phyloP scores from a whole-genome alignment of 2,329 filamentous ascomycete species.

The Verticillium nonalfalfae region DNA sequence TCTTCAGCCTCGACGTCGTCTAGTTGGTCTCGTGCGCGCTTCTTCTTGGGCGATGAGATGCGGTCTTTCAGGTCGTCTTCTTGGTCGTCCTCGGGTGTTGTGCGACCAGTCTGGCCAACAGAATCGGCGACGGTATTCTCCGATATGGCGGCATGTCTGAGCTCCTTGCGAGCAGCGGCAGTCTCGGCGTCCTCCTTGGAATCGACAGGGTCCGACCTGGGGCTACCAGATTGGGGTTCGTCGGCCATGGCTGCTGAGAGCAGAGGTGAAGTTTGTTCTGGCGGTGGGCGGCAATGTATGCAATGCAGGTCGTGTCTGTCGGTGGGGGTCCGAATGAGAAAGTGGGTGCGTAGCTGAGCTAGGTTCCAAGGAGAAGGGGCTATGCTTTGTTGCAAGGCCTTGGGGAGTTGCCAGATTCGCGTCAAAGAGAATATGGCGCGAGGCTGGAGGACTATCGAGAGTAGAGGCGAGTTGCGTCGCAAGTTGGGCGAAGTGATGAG shows the following conservation, averaged over 20 bases:
- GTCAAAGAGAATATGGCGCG: not conserved
- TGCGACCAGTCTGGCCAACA: constrained; percentile 14
- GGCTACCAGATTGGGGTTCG: constrained; percentile 33
- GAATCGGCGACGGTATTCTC: constrained; percentile 30
- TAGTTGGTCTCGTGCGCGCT: constrained; percentile 53
- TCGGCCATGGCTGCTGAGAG: constrained; percentile 32
- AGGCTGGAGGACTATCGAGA: not conserved
- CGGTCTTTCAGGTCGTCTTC: constrained; percentile 39
- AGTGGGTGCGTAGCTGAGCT: not conserved
- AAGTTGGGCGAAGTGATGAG: not conserved
- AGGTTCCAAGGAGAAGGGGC: not conserved
- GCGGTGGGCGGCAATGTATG: not conserved
- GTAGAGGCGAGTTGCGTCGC: not conserved
- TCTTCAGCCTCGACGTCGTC: constrained; percentile 36
- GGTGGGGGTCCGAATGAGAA: not conserved
- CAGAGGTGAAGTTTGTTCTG: not conserved
- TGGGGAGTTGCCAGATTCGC: not conserved
- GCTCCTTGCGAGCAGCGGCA: constrained; percentile 55
- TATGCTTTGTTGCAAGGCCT: not conserved
- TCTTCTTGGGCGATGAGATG: constrained; percentile 59
- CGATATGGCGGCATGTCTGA: constrained; percentile 59
- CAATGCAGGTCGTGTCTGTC: not conserved
- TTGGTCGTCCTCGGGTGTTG: constrained; percentile 17
- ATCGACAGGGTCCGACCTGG: constrained; percentile 27
- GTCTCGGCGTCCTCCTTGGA: constrained; percentile 56